Percentiles rank a stretch among this genome's conserved stretches.
phyloP scores from a whole-genome alignment of 257 asterid species.

The Jasminum sambac region DNA sequence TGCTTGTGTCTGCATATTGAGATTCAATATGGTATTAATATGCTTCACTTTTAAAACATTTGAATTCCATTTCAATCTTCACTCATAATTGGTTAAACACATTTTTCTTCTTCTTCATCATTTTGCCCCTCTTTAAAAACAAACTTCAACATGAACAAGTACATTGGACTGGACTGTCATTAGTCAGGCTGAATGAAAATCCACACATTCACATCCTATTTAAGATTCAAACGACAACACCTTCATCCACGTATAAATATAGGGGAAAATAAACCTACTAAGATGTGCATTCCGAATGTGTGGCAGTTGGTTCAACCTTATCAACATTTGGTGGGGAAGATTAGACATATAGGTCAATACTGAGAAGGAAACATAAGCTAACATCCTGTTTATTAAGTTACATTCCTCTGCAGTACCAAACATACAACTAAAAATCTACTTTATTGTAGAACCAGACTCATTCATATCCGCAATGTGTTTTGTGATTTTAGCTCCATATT shows the following conservation, averaged over 20 bases:
- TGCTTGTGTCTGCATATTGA: conserved; percentile 80
- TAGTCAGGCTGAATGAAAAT: conserved; percentile 22
- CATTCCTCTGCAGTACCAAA: neutral
- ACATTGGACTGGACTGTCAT: conserved; percentile 11
- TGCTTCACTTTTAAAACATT: conserved; percentile 17
- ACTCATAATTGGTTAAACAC: conserved; percentile 9
- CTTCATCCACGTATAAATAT: neutral
- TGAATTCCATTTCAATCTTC: conserved; percentile 3
- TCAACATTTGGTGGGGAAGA: neutral
- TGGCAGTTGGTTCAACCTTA: conserved; percentile 14
- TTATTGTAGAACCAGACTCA: neutral
- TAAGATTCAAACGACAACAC: conserved; percentile 14
- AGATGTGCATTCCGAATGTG: neutral
- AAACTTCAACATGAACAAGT: conserved; percentile 20
- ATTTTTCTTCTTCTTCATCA: conserved; percentile 2
- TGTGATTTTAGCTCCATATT: neutral
- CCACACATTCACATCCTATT: conserved; percentile 8
- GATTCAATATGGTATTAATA: conserved; percentile 23
- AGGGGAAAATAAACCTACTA: conserved; percentile 1
- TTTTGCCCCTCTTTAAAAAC: no score
- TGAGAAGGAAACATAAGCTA: neutral
- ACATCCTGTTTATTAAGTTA: neutral
- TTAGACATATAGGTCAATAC: neutral
- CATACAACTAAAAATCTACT: neutral
- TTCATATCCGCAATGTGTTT: neutral